phyloP scores from a whole-genome alignment of 768 basidiomycete species.

The Mycena alexandri region DNA sequence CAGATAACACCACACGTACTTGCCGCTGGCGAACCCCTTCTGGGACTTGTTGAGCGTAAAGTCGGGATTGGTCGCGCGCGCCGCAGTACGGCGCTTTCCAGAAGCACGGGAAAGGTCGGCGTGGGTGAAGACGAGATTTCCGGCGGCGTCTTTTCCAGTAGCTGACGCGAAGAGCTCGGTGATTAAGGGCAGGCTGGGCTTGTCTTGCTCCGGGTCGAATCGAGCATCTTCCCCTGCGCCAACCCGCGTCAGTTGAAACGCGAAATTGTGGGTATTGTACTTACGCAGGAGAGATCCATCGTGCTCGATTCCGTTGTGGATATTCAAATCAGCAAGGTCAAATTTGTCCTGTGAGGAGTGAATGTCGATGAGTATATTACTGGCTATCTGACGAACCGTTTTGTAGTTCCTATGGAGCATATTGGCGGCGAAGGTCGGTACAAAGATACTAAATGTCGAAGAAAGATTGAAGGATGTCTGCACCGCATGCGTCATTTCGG shows the following conservation, averaged over 20 bases:
- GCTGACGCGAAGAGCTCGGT: conserved; percentile 56
- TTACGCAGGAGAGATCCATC: conserved; percentile 53
- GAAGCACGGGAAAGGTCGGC: conserved; percentile 57
- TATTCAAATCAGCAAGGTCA: conserved; percentile 59
- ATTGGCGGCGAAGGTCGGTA: conserved; percentile 53
- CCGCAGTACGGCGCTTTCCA: conserved; percentile 59
- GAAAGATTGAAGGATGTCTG: conserved; percentile 62
- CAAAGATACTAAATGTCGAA: conserved; percentile 59
- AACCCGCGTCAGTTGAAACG: neutral
- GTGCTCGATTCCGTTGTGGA: conserved; percentile 64
- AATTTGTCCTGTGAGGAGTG: conserved; percentile 47
- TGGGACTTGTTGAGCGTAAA: conserved; percentile 54
- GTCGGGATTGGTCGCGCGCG: conserved; percentile 53
- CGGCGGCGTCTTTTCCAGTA: conserved; percentile 53
- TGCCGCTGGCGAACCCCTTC: conserved; percentile 44
- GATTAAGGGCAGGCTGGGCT: conserved; percentile 50
- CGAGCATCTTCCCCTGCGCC: conserved; percentile 64
- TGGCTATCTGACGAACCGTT: conserved; percentile 17
- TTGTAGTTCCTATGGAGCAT: conserved; percentile 53
- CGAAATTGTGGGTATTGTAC: conserved; percentile 20
- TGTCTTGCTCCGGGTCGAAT: conserved; percentile 53
- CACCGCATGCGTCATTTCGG: conserved; percentile 40
- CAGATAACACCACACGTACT: conserved; percentile 50
- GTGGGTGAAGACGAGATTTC: conserved; percentile 49
- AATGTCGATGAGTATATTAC: neutral